Evolutionary conservation across 176 grass and related monocot species (phyloP).

Genomic region (Areca catechu): DNA sequence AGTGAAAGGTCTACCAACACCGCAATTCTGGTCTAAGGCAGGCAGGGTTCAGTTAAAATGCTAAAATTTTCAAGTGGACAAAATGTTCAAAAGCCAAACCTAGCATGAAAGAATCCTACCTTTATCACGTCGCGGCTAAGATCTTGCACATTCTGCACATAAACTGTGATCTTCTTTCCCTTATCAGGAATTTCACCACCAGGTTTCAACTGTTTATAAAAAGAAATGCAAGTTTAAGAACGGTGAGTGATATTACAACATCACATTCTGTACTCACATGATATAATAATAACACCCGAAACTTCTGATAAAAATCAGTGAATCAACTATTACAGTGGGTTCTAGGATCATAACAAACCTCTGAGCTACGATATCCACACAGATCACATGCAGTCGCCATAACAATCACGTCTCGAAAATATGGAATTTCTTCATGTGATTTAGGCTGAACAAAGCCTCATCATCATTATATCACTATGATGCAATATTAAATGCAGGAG

Average conservation of each 20-base stretch:
- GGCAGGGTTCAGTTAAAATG: background rate
- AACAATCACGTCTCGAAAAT: conserved; percentile 85
- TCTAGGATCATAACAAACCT: conserved; percentile 41
- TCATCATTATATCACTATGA: no score
- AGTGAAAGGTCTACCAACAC: no score
- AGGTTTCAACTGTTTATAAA: conserved; percentile 67
- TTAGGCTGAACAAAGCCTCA: conserved; percentile 9
- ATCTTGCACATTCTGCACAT: conserved; percentile 50
- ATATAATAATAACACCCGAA: no score
- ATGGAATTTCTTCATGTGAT: conserved; percentile 76
- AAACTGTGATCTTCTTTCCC: conserved; percentile 71
- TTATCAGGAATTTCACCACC: conserved; percentile 79
- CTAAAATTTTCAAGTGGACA: background rate
- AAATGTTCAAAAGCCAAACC: background rate
- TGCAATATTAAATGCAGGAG: no score
- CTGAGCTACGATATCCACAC: conserved; percentile 88
- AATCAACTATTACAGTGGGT: no score
- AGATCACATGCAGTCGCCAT: conserved; percentile 79
- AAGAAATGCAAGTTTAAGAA: conserved; percentile 1
- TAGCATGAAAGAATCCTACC: conserved; percentile 33
- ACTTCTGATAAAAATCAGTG: no score
- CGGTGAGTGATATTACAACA: background rate
- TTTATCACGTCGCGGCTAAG: conserved; percentile 97
- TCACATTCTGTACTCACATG: no score
- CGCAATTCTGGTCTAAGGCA: background rate